phyloP scores from a whole-genome alignment of 1,284 basidiomycete genomes.

The Apiotrichum laibachii region DNA sequence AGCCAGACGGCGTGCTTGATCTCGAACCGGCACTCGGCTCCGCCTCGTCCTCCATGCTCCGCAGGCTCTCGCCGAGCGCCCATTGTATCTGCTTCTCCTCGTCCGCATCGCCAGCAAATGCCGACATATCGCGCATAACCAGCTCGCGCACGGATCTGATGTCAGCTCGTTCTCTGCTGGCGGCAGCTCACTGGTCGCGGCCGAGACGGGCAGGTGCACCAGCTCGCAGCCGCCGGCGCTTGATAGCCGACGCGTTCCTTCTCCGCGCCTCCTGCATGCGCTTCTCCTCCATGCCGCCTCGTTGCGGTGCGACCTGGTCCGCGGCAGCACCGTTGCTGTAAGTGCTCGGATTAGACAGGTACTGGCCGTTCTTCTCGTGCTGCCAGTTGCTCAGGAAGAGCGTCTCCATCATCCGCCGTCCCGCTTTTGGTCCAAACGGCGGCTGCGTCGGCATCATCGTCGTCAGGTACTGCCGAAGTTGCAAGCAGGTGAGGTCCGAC shows the following conservation, averaged over 20 bases:
- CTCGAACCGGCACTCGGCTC: background rate
- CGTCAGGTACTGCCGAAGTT: slow-evolving; percentile 74
- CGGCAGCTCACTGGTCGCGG: slow-evolving; percentile 3
- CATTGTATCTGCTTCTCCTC: slow-evolving; percentile 39
- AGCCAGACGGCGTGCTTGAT: background rate
- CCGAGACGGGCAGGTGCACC: slow-evolving; percentile 23
- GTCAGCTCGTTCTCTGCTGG: slow-evolving; percentile 4
- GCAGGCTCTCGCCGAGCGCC: slow-evolving; percentile 30
- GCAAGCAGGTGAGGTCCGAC: slow-evolving; percentile 69
- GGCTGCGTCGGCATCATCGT: slow-evolving; percentile 61
- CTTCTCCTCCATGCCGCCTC: slow-evolving; percentile 38
- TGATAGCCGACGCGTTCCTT: slow-evolving; percentile 57
- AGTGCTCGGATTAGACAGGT: slow-evolving; percentile 31
- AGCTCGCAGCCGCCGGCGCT: slow-evolving; percentile 46
- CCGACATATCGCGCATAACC: slow-evolving; percentile 38
- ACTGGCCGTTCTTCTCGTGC: slow-evolving; percentile 44
- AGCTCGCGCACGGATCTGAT: slow-evolving; percentile 31
- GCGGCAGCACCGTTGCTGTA: slow-evolving; percentile 28
- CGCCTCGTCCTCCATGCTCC: background rate
- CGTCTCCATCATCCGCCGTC: slow-evolving; percentile 69
- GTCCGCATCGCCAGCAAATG: slow-evolving; percentile 32
- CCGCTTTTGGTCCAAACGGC: slow-evolving; percentile 53
- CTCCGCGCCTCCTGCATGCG: slow-evolving; percentile 23
- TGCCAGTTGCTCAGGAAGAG: slow-evolving; percentile 49
- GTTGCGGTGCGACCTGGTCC: slow-evolving; percentile 34